These are phyloP conservation scores for Fusarium mundagurra DNA, from an alignment of 2,329 filamentous ascomycete genomes.

Conservation along the genomic window DNA sequence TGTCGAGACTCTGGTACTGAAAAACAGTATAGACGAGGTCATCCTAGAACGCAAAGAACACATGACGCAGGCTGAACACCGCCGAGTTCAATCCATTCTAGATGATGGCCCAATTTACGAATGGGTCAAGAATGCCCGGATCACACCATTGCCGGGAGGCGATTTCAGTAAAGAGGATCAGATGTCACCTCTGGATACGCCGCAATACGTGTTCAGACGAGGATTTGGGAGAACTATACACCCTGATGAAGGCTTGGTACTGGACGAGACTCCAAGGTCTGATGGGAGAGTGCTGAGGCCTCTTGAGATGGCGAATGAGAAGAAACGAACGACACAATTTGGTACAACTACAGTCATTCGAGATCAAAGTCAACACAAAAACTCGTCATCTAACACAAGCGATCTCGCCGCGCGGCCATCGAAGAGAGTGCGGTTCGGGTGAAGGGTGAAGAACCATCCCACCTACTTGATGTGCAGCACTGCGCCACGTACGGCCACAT, in stretches of 20 bases:
- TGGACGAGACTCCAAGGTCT: slow-evolving; percentile 35
- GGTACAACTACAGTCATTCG: slow-evolving; percentile 22
- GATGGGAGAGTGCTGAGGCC: slow-evolving; percentile 3
- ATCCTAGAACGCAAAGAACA: slow-evolving; percentile 78
- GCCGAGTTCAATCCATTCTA: slow-evolving; percentile 64
- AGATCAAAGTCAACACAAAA: slow-evolving; percentile 7
- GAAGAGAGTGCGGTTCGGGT: slow-evolving; percentile 45
- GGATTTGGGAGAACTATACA: slow-evolving; percentile 55
- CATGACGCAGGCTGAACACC: slow-evolving; percentile 76
- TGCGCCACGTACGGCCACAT: slow-evolving; percentile 26
- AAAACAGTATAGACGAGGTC: slow-evolving; percentile 83
- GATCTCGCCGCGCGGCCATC: slow-evolving; percentile 40
- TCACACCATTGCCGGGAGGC: slow-evolving; percentile 49
- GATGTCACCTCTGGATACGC: slow-evolving; percentile 57
- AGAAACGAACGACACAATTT: slow-evolving; percentile 40
- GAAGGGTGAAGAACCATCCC: slow-evolving; percentile 22
- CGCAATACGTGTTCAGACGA: slow-evolving; percentile 62
- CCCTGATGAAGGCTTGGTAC: slow-evolving; percentile 58
- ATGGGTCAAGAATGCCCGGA: slow-evolving; percentile 65
- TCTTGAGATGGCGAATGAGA: slow-evolving; percentile 19
- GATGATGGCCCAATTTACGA: slow-evolving; percentile 67
- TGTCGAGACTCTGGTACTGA: slow-evolving; percentile 86
- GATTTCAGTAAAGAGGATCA: slow-evolving; percentile 53
- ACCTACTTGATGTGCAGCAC: background rate
- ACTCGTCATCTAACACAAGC: slow-evolving; percentile 17